Evolutionary conservation across 2,329 filamentous ascomycete species (phyloP), one percentile per base, ranked within the genome.

Genomic region (Zopfia rhizophila): DNA sequence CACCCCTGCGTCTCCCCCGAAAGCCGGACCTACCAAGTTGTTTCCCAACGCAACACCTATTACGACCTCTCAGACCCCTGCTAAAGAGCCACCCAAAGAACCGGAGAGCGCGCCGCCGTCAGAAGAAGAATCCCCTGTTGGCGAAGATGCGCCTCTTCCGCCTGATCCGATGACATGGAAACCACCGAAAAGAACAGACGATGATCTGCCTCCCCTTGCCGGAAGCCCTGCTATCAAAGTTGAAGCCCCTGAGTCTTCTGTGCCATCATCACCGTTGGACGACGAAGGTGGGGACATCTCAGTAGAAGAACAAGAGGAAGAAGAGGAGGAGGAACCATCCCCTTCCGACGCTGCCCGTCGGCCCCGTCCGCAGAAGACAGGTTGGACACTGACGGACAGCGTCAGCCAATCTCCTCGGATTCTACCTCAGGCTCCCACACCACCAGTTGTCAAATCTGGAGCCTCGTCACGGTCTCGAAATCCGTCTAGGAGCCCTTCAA

Each of bases 221-320:
- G 77, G 76, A 11, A 78, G 75, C 29, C 77, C 77, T n/a, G 72
- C 75, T 14, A 64, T 78, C 8, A 72, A 78, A 37, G 64, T 73
- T 2, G 67, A 73, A 41, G 66, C 61, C 13, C 68, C 69, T 7
- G 63, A 62, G 19, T 72, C 68, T 18, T 63, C 62, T 18, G 63
- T 60, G 6, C 64, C 69, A 22, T 65, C 60, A 35, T 68, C 64
- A 16, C 66, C 61, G 14, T 48, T 65, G 17, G 60, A 63, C 24
- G 56, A 55, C 17, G 73, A 70, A 10, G 74, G 72, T 2, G 65
- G 68, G 8, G 75, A 74, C 5, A 57, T 59, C 14, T 57, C 50
- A 16, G 74, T 70, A 4, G 75, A 74, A 10, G 76, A 75, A 1
- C 69, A 72, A 2, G 66, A 67, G 2, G 80, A 83, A 59, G 84